A percentile compares a stretch with the other conserved stretches of the same genome.
Evolutionary conservation across 1,284 basidiomycete species (phyloP).

Genomic region (Ceratobasidium sp.): DNA sequence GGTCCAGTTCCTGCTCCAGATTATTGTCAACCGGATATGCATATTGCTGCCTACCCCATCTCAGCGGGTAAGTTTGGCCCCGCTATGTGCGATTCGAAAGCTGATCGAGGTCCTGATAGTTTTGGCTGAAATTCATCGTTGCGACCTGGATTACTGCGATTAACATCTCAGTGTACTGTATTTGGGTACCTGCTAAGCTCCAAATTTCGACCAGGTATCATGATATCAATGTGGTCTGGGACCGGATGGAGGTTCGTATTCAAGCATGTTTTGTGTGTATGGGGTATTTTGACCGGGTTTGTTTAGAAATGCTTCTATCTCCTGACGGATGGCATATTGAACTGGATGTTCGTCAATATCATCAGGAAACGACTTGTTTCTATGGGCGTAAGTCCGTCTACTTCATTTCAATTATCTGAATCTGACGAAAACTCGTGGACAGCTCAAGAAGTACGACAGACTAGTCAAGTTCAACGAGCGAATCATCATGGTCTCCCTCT

Average conservation of each 20-base stretch:
- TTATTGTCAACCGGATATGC: constrained; percentile 43
- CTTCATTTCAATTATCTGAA: not conserved
- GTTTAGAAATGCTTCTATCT: constrained; percentile 43
- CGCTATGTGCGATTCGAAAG: not conserved
- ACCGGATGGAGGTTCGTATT: constrained; percentile 33
- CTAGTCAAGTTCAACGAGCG: constrained; percentile 42
- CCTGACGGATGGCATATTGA: constrained; percentile 42
- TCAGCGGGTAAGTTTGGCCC: not conserved
- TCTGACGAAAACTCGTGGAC: no score
- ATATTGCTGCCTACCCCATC: constrained; percentile 29
- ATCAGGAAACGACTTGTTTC: constrained; percentile 42
- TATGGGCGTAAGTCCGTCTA: constrained; percentile 33
- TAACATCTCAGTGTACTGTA: constrained; percentile 43
- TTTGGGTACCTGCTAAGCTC: constrained; percentile 44
- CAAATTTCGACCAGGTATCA: constrained; percentile 40
- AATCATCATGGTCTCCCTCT: constrained; percentile 42
- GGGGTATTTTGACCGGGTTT: not conserved
- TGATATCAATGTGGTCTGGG: constrained; percentile 41
- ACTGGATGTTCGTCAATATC: constrained; percentile 41
- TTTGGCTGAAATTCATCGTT: constrained; percentile 42
- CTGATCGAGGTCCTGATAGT: no score
- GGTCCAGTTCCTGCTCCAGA: constrained; percentile 43
- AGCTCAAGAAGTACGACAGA: constrained; percentile 41
- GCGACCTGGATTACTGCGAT: constrained; percentile 41
- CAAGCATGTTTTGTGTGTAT: not conserved